Evolutionary conservation across 768 basidiomycete genomes (phyloP).

Genomic region (Hericium rajendrae): DNA sequence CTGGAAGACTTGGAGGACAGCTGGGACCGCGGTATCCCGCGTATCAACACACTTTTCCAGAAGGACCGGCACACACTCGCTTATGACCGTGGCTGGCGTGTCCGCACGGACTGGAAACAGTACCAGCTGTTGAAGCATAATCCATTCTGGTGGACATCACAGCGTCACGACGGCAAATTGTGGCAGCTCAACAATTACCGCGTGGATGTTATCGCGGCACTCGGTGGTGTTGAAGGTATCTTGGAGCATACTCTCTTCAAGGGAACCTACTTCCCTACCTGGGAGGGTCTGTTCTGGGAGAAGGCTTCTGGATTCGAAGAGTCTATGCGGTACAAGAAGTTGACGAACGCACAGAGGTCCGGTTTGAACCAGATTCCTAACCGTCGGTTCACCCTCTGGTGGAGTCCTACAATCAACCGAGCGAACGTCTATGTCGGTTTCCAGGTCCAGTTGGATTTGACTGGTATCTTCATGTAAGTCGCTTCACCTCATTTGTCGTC

Average conservation of each 20-base stretch:
- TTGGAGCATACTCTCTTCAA: conserved; percentile 96
- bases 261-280: conserved; percentile 95
- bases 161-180: conserved; percentile 91
- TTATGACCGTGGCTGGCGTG: conserved; percentile 98
- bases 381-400: conserved; percentile 98
- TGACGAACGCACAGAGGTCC: conserved; percentile 97
- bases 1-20: conserved; percentile 97
- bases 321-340: conserved; percentile 91
- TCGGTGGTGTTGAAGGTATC: conserved; percentile 94
- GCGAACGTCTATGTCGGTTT: conserved; percentile 99
- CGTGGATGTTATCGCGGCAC: conserved; percentile 96
- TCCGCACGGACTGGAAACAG: conserved; percentile 96
- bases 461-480: conserved; percentile 84
- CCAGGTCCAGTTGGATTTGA: conserved; percentile 98
- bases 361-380: conserved; percentile 98
- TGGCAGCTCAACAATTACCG: conserved; percentile 99
- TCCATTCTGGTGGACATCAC: conserved; percentile 99
- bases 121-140: conserved; percentile 92
- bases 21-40: conserved; percentile 97
- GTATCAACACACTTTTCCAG: conserved; percentile 99
- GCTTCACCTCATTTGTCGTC: not conserved
- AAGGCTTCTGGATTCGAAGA: conserved; percentile 96
- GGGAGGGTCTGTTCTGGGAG: conserved; percentile 99
- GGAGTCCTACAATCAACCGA: conserved; percentile 98
- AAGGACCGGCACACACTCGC: conserved; percentile 95